Base-by-base conservation (phyloP, 208 protist genomes). In the Crithidia brevicula region DNA sequence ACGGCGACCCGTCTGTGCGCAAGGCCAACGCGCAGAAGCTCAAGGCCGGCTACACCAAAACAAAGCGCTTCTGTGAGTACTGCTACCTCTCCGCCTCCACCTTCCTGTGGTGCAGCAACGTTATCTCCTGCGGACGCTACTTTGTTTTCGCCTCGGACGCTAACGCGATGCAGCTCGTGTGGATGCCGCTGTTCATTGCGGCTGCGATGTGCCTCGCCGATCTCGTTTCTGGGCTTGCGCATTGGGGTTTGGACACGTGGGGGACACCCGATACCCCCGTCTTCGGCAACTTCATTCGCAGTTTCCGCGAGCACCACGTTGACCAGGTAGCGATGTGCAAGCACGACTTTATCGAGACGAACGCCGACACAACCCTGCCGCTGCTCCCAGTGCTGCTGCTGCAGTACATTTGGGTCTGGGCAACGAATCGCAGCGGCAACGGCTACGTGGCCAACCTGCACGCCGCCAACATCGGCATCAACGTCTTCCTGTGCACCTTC, bases 221-320 rank as follows among this genome's bases (percentile, higher is more conserved):
- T 66, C 82, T 98, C 54, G 82, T 98, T 28, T 93, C 89, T 38
- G 96, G 96, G 40, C 62, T 98, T 16, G 85, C 85, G 46, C 96
- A 98, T 83, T 98, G 96, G 96, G 88, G 83, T 30, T 81, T 97
- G 25, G 96, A 98, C 77, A 98, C 94, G 16, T 98, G 94, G 94
- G 96, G 96, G 22, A 86, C 93, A 18, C 81, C 93, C 22, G 89
- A 96, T 16, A 96, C 89, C 18, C 81, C 89, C 25, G 30, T 98
- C 27, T 89, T 97, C 69, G 93, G 95, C 67, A 92, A 81, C 68
- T 98, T 98, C 69, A 97, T 98, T 56, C 91, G 96, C 54, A 96
- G 91, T 57, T 98, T 98, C 80, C 82, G 96, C 36, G 96, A 98
- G 80, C 96, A 98, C 82, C 96, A 98, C 77, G 91, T 97, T 2